A percentile compares a stretch with the other conserved stretches of the same genome.
phyloP scores from a whole-genome alignment of 495 filamentous ascomycete genomes.

The Hypomontagnella monticulosa region DNA sequence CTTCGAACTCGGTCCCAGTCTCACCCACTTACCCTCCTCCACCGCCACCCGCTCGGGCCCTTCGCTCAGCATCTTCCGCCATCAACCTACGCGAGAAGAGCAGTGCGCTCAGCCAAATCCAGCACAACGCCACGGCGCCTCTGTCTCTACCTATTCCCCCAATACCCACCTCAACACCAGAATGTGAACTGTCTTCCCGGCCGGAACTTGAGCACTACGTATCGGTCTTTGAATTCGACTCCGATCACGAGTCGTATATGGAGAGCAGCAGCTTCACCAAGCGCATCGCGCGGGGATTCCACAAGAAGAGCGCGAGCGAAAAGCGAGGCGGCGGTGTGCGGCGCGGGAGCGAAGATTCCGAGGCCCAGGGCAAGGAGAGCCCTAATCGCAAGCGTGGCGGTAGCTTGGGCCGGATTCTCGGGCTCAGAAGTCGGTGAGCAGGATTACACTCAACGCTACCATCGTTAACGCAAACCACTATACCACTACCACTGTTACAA shows the following conservation, averaged over 20 bases:
- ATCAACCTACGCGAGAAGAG: conserved; percentile 37
- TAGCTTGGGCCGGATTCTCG: conserved; percentile 44
- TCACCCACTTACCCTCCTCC: conserved; percentile 41
- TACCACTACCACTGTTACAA: conserved; percentile 16
- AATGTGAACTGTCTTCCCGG: conserved; percentile 2
- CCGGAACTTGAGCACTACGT: conserved; percentile 37
- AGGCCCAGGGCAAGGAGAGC: conserved; percentile 14
- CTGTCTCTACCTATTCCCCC: conserved; percentile 23
- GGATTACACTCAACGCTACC: not conserved
- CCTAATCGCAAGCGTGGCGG: conserved; percentile 43
- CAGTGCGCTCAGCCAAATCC: not conserved
- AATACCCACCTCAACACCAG: conserved; percentile 1
- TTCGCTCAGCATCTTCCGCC: conserved; percentile 36
- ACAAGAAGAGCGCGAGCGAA: conserved; percentile 45
- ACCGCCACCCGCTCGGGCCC: conserved; percentile 16
- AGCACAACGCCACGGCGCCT: conserved; percentile 21
- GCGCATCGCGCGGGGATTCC: conserved; percentile 44
- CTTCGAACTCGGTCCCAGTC: conserved; percentile 28
- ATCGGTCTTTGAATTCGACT: conserved; percentile 46
- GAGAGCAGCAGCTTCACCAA: conserved; percentile 39
- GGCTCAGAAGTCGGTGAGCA: conserved; percentile 25
- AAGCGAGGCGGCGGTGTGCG: conserved; percentile 33
- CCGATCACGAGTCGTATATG: conserved; percentile 39
- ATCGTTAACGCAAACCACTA: not conserved
- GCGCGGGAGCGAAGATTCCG: conserved; percentile 15